These are phyloP conservation scores for Verticillium zaregamsianum DNA, from an alignment of 2,329 filamentous ascomycete genomes.

Conservation along the genomic window DNA sequence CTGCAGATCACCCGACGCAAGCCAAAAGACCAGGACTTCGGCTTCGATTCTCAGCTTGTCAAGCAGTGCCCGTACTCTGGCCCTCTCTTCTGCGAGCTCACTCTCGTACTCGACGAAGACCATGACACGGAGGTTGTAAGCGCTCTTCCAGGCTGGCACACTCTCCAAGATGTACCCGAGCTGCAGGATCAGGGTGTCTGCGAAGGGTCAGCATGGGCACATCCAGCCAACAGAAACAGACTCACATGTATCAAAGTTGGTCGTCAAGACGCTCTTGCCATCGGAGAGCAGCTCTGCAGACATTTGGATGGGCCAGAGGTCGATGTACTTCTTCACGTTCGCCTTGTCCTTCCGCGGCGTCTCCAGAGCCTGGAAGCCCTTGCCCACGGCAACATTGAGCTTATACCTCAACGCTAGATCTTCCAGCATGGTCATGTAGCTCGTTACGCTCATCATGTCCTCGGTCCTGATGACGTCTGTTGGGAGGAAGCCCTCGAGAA, in stretches of 20 bases:
- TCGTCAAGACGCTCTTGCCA: conserved; percentile 67
- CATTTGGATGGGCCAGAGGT: conserved; percentile 93
- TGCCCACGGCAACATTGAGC: conserved; percentile 80
- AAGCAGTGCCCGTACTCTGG: conserved; percentile 66
- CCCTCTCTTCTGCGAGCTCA: conserved; percentile 75
- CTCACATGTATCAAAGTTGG: conserved; percentile 86
- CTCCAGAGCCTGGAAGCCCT: conserved; percentile 74
- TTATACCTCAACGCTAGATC: conserved; percentile 74
- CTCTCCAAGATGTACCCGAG: conserved; percentile 81
- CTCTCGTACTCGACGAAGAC: conserved; percentile 88
- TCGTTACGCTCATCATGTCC: conserved; percentile 63
- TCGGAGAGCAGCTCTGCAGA: conserved; percentile 73
- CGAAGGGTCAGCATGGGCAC: conserved; percentile 8
- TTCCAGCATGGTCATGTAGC: conserved; percentile 79
- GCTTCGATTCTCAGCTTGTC: conserved; percentile 81
- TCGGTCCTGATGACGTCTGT: conserved; percentile 68
- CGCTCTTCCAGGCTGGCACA: conserved; percentile 73
- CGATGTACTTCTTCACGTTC: conserved; percentile 72
- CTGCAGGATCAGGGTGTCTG: conserved; percentile 76
- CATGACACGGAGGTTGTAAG: conserved; percentile 69
- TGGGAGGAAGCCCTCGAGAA: conserved; percentile 57
- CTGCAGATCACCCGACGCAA: conserved; percentile 67
- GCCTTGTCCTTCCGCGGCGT: conserved; percentile 57
- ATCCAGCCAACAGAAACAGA: conserved; percentile 2
- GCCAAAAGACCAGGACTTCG: conserved; percentile 74